phyloP scores from a whole-genome alignment of 768 basidiomycete species.

The Pleurotus eryngii region DNA sequence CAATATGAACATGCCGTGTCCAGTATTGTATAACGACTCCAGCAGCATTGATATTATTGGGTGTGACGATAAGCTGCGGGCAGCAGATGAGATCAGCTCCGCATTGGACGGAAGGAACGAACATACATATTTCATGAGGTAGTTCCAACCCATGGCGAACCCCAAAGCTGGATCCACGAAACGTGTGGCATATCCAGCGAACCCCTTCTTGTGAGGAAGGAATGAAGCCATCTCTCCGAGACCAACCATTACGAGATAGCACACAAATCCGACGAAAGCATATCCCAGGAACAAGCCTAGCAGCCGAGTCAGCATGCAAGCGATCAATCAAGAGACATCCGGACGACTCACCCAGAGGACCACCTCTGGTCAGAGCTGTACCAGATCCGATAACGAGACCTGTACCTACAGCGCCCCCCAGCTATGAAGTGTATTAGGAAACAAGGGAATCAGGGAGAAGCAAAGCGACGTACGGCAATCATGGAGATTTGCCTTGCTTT shows the following conservation, averaged over 20 bases:
- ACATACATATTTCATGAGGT: slow-evolving; percentile 53
- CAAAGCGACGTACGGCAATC: slow-evolving; percentile 40
- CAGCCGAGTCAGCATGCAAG: not conserved
- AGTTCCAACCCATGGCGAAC: slow-evolving; percentile 66
- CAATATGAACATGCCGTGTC: slow-evolving; percentile 40
- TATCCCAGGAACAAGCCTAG: slow-evolving; percentile 32
- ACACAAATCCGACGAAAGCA: slow-evolving; percentile 51
- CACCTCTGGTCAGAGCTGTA: slow-evolving; percentile 53
- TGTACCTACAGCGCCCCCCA: slow-evolving; percentile 51
- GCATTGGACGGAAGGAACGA: not conserved
- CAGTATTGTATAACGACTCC: slow-evolving; percentile 52
- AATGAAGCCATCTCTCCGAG: slow-evolving; percentile 51
- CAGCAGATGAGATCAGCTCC: slow-evolving; percentile 5
- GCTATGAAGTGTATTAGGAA: slow-evolving; percentile 17
- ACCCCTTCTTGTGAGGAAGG: slow-evolving; percentile 59
- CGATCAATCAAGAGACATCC: not conserved
- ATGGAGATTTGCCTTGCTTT: slow-evolving; percentile 53
- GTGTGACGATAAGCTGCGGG: slow-evolving; percentile 55
- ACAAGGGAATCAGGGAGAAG: not conserved
- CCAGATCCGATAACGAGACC: slow-evolving; percentile 58
- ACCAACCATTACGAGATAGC: slow-evolving; percentile 57
- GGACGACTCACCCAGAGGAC: slow-evolving; percentile 40
- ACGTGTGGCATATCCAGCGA: slow-evolving; percentile 58
- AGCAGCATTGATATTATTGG: slow-evolving; percentile 64
- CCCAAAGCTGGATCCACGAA: slow-evolving; percentile 68